phyloP scores from a whole-genome alignment of 257 asterid species.

The Anisodus tanguticus region DNA sequence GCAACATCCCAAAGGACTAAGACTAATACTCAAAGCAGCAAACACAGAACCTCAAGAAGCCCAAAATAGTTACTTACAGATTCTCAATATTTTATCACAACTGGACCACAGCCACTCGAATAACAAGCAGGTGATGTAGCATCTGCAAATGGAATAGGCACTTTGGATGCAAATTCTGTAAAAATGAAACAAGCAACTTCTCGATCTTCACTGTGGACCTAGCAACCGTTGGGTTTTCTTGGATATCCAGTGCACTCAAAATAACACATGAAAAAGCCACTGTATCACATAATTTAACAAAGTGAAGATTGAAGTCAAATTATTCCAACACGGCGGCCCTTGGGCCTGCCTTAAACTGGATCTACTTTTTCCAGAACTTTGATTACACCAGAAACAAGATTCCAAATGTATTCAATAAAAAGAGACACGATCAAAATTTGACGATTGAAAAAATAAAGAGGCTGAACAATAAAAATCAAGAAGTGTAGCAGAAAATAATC shows the following conservation, averaged over 20 bases:
- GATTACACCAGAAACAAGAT: not conserved
- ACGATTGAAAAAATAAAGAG: not conserved
- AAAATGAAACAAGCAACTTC: not conserved
- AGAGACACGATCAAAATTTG: slow-evolving; percentile 3
- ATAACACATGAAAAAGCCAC: not conserved
- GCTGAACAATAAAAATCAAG: not conserved
- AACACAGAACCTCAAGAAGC: not conserved
- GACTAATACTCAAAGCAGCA: not conserved
- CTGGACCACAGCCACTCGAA: not conserved
- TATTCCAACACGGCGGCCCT: not conserved
- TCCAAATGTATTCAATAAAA: not conserved
- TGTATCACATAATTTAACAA: not conserved
- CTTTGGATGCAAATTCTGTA: not conserved
- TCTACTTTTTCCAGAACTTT: slow-evolving; percentile 19
- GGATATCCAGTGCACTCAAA: not conserved
- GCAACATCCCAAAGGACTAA: not conserved
- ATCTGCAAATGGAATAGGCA: slow-evolving; percentile 17
- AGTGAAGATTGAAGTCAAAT: not conserved
- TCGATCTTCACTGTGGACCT: not conserved
- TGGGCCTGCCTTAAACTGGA: not conserved
- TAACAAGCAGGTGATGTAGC: not conserved
- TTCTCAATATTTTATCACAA: slow-evolving; percentile 6
- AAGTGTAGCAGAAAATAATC: slow-evolving; percentile 40
- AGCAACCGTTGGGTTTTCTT: not conserved
- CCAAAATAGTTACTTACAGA: not conserved